phyloP scores from a whole-genome alignment of 495 filamentous ascomycete species.

The Rusavskia elegans region DNA sequence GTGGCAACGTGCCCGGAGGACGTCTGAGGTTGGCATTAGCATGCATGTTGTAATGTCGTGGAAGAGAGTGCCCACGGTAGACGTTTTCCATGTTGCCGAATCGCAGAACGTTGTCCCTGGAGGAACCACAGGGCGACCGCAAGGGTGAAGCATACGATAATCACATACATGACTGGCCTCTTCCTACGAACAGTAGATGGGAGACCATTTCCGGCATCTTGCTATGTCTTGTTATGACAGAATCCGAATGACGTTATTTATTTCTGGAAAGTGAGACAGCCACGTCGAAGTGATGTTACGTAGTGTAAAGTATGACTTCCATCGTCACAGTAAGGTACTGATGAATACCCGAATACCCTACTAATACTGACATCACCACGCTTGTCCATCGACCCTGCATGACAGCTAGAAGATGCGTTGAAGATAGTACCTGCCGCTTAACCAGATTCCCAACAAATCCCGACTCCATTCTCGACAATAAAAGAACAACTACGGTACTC shows the following conservation, averaged over 20 bases:
- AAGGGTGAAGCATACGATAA: neutral
- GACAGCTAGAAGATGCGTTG: neutral
- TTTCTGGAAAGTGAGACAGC: no score
- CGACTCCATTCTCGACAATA: neutral
- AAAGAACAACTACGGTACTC: no score
- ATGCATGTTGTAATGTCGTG: neutral
- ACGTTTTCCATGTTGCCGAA: constrained; percentile 11
- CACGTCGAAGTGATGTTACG: no score
- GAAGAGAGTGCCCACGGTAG: constrained; percentile 6
- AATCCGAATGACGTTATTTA: no score
- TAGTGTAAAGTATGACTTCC: no score
- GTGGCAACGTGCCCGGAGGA: constrained; percentile 38
- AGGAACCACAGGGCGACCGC: constrained; percentile 8
- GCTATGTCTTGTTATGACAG: no score
- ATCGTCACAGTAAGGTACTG: no score
- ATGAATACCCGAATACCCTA: no score
- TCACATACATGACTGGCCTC: constrained; percentile 6
- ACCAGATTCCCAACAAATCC: neutral
- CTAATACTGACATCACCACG: neutral
- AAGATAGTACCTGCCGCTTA: neutral
- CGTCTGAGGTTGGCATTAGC: constrained; percentile 11
- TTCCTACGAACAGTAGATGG: neutral
- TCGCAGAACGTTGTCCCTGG: constrained; percentile 12
- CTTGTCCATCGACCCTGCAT: neutral
- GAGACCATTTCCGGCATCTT: no score